A percentile compares a stretch with the other conserved stretches of the same genome.
phyloP scores from a whole-genome alignment of 179 eudicot species.

The Camellia oleifera region DNA sequence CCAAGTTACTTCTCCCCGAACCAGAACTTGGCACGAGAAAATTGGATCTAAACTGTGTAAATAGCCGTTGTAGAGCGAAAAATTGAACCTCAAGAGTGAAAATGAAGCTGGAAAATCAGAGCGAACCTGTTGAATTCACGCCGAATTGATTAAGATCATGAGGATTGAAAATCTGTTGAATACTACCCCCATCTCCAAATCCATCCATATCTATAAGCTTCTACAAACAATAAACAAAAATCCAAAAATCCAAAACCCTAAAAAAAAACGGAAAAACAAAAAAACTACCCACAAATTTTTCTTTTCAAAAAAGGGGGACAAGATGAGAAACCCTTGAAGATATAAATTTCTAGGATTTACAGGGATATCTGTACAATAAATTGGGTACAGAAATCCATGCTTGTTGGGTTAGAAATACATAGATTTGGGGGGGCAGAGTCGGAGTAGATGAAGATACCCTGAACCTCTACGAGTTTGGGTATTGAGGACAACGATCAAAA shows the following conservation, averaged over 20 bases:
- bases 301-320: neutral
- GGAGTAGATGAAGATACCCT: no score
- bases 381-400: neutral
- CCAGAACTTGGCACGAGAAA: no score
- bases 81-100: conserved; percentile 6
- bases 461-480: no score
- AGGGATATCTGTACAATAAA: neutral
- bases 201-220: conserved; percentile 41
- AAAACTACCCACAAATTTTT: neutral
- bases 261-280: neutral
- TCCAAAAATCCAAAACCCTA: neutral
- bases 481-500: no score
- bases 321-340: neutral
- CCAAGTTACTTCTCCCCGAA: no score
- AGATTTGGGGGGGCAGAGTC: no score
- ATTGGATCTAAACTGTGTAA: no score
- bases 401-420: no score
- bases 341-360: neutral
- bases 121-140: conserved; percentile 48
- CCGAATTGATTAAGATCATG: conserved; percentile 37
- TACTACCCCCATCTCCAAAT: conserved; percentile 36
- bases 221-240: neutral
- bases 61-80: neutral
- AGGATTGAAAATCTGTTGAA: conserved; percentile 20
- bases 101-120: conserved; percentile 10